Evolutionary conservation across 148 eudicot species (phyloP), one percentile per base, ranked within the genome.

Genomic region (Oxyria digyna): DNA sequence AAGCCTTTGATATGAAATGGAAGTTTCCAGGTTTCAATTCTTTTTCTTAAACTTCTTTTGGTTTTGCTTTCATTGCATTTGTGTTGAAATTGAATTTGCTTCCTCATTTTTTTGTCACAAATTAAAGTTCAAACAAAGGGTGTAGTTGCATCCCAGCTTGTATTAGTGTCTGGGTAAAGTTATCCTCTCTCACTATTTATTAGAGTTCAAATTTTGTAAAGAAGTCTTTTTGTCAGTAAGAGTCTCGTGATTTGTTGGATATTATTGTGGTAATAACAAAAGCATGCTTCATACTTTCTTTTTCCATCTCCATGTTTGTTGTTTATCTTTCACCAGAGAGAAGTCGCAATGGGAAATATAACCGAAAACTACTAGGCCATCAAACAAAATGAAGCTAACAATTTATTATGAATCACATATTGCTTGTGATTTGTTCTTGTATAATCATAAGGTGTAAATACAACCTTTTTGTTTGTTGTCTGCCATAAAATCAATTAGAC

Each of bases 111-210:
- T 63, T 66, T 38, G 65, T 7, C 57, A 67, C 40, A 69, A 59
- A 66, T 12, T 71, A 67, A 62, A 76, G 54, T 59, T 59, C 17
- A 15, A 59, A 52, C n/a, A 59, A 59, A 26, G 65, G 65, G 37
- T n/a, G 85, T 81, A 80, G 82, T 69, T 75, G 71, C 73, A 67
- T 74, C 62, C 85, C 87, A 82, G 62, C 84, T 78, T 81, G 74
- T 85, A 87, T 85, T 85, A 77, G 84, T 67, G 85, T 85, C 81
- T 81, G 85, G 85, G 87, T 85, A 76, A 69, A n/a, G 55, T 57
- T 35, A 54, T 78, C 76, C 74, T 73, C 72, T 46, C 69, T 64
- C 52, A 71, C 67, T 31, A 27, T 59, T 62, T 73, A 67, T 66
- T 86, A 72, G 78, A 69, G 69, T 69, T 71, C 75, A 81, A 77